Evolutionary conservation across 2,329 filamentous ascomycete genomes (phyloP), one percentile per base, ranked within the genome.

Genomic region (Cordyceps javanica): DNA sequence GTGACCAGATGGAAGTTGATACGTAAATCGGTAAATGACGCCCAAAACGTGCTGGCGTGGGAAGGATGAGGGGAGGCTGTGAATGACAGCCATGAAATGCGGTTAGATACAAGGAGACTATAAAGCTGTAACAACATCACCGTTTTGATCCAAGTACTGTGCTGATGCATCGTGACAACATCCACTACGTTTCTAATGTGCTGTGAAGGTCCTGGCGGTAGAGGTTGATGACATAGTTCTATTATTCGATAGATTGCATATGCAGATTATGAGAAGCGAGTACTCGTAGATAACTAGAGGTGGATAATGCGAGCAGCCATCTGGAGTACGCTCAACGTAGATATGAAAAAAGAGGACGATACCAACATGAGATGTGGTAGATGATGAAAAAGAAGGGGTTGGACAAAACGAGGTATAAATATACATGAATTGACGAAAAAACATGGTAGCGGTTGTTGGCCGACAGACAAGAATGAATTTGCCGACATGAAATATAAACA

Each of bases 1-100:
- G 82, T 51, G 86, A 89, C 70, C 79, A 77, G 69, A 89, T 89
- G 86, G 85, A 89, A 66, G 77, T 88, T 46, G 85, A 88, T 70
- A 75, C 78, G 68, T 88, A 75, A 72, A 59, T 10, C 44, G 44
- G 19, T 26, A 34, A 8, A 28, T 32, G 5, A 30, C 21, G 30
- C 9, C 3, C n/a, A 5, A 34, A 34, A n/a, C 10, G 9, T 32
- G n/a, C n/a, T 14, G 46, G 38, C 11, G 26, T 30, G 36, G n/a
- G n/a, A 19, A 19, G 28, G 7, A 34, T 16, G 34, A 13, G 38
- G 11, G n/a, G n/a, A n/a, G n/a, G 28, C 9, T n/a, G 55, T 14
- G 19, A 32, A 36, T 34, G 46, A 21, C 36, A 48, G 19, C 25
- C 7, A 51, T 38, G 55, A 44, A 32, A 42, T 53, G 44, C 23